These are phyloP conservation scores for Ensete glaucum DNA, from an alignment of 176 grass and related monocot genomes.

Conservation along the genomic window DNA sequence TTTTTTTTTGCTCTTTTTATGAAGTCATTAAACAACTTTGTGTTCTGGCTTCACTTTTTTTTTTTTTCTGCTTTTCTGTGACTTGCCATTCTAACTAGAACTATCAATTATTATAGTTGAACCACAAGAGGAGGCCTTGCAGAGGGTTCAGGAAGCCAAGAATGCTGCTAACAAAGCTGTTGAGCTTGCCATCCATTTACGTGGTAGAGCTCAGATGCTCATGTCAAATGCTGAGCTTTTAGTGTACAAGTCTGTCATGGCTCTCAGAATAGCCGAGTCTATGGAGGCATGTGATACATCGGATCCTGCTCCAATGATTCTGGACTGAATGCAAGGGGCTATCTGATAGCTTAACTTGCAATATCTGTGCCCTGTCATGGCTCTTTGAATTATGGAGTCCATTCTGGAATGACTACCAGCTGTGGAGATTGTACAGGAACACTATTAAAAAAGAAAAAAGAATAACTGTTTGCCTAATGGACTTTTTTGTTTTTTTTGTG, in stretches of 20 bases:
- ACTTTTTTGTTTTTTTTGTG: not conserved
- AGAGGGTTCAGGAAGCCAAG: slow-evolving; percentile 54
- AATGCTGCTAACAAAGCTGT: slow-evolving; percentile 33
- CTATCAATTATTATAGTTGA: slow-evolving; percentile 17
- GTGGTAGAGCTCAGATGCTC: slow-evolving; percentile 44
- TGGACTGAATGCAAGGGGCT: slow-evolving; percentile 24
- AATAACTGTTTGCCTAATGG: not conserved
- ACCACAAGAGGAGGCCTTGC: slow-evolving; percentile 45
- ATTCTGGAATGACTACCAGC: not conserved
- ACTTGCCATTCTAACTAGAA: not conserved
- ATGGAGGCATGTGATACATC: slow-evolving; percentile 24
- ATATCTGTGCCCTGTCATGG: not conserved
- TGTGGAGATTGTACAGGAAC: not conserved
- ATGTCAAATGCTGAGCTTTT: slow-evolving; percentile 46
- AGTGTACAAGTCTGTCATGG: slow-evolving; percentile 47
- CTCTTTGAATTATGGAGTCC: no score
- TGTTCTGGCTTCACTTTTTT: not conserved
- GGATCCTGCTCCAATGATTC: slow-evolving; percentile 27
- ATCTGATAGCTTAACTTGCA: no score
- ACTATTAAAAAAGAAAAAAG: no score
- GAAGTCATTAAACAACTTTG: no score
- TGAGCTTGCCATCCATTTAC: slow-evolving; percentile 33
- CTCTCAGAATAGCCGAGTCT: slow-evolving; percentile 41
- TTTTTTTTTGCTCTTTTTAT: no score
- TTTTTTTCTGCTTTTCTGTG: not conserved